These are phyloP conservation scores for Corylus heterophylla DNA, from an alignment of 306 rosid genomes.

Conservation along the genomic window DNA sequence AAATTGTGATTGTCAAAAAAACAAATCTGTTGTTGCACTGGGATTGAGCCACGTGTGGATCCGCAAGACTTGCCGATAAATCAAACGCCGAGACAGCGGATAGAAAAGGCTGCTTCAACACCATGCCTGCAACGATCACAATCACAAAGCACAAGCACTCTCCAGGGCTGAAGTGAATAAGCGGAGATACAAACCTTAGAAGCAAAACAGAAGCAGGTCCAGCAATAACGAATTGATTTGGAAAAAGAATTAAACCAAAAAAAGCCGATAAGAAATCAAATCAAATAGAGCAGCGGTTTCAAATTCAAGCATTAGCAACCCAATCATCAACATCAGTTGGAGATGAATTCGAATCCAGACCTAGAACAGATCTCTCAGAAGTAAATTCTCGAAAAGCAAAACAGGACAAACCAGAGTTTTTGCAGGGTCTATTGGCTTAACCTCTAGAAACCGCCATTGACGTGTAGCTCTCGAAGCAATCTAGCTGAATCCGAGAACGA, in stretches of 20 bases:
- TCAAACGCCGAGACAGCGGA: background rate
- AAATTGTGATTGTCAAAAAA: slow-evolving; percentile 11
- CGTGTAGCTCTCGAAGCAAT: slow-evolving; percentile 30
- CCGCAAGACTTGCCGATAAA: background rate
- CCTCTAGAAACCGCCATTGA: slow-evolving; percentile 1
- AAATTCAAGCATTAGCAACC: background rate
- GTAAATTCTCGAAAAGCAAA: background rate
- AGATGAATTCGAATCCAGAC: background rate
- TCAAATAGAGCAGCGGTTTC: background rate
- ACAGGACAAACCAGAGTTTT: background rate
- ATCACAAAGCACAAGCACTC: background rate
- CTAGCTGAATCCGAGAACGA: background rate
- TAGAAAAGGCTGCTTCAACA: background rate
- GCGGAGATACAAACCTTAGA: background rate
- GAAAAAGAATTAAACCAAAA: background rate
- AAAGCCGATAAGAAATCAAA: background rate
- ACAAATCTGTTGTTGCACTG: background rate
- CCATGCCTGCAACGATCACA: background rate
- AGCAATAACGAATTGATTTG: background rate
- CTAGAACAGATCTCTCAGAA: background rate
- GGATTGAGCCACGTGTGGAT: background rate
- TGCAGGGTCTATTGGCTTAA: background rate
- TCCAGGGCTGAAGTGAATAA: background rate
- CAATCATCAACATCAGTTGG: background rate
- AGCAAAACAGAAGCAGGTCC: background rate